Base-by-base conservation (phyloP, 2,329 filamentous ascomycete species). In the Fusarium newnesense region DNA sequence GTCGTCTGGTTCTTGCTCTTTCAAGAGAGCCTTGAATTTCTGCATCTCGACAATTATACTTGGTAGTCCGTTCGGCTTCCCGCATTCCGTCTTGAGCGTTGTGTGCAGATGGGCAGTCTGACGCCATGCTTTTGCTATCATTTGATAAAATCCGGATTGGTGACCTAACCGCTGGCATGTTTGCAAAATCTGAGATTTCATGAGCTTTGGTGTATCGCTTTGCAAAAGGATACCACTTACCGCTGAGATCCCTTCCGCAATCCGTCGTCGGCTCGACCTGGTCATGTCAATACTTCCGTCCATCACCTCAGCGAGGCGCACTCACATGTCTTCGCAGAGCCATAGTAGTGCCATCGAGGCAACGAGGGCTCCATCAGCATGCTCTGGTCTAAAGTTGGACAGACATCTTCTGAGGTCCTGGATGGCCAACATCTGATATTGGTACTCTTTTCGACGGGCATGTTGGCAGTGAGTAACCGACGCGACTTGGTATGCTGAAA, bases 381-480 rank as follows among this genome's bases (percentile, higher is more conserved):
- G 50, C 15, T 64, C 68, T 5, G 44, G 42, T 3, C 58, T 58
- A 15, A 71, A 71, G 19, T 67, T 49, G 24, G 57, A 50, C 5
- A 71, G 30, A 9, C 57, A 71, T 21, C 61, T 36, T 7, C 68
- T 47, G 4, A 71, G 39, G 19, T 71, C 69, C 9, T 71, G 56
- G 28, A 71, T 71, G 10, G 69, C 69, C 13, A 71, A 36, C 69
- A 68, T 71, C 26, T 71, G 69, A 6, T 68, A 71, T 18, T 71
- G 69, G 30, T 71, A 71, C 19, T 70, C 68, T 56, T 68, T 71
- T 5, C 64, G 57, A 7, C 69, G 57, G 47, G 69, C 69, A 37
- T 64, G 64, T 54, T 71, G 42, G 7, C 69, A 71, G 3, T 71
- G 53, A 7, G 54, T 64, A 13, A 53, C 53, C 10, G 64, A 68